Conservation (phyloP, 495 filamentous ascomycete genomes). For the Daldinia grandis region DNA sequence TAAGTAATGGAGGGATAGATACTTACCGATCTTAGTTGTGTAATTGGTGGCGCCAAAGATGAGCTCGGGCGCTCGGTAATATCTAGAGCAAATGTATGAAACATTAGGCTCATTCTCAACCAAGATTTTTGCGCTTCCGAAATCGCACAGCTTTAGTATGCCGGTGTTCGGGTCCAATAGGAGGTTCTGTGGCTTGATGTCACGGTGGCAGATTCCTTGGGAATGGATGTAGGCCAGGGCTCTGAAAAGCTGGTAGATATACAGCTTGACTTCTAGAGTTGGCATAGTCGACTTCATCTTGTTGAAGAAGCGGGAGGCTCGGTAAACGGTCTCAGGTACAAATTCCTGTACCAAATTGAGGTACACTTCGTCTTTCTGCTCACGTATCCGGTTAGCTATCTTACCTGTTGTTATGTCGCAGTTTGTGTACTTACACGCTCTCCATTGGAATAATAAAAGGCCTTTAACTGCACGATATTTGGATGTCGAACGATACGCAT, state of each 20-base stretch:
- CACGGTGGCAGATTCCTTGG: slow-evolving; percentile 97
- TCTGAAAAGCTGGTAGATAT: slow-evolving; percentile 99
- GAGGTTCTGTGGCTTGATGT: slow-evolving; percentile 99
- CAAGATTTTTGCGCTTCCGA: slow-evolving; percentile 97
- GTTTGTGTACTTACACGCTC: slow-evolving; percentile 76
- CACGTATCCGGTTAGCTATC: slow-evolving; percentile 37
- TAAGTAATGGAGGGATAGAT: slow-evolving; percentile 5
- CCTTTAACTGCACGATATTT: slow-evolving; percentile 98
- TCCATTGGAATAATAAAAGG: slow-evolving; percentile 99
- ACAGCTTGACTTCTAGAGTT: slow-evolving; percentile 97
- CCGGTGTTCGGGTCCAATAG: slow-evolving; percentile 89
- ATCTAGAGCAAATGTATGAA: slow-evolving; percentile 99
- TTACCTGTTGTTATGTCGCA: not conserved
- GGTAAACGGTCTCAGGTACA: slow-evolving; percentile 97
- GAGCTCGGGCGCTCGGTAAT: slow-evolving; percentile 97
- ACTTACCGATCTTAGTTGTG: slow-evolving; percentile 98
- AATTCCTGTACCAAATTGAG: slow-evolving; percentile 98
- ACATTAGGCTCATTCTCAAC: slow-evolving; percentile 99
- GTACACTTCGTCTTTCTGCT: slow-evolving; percentile 98
- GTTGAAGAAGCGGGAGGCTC: slow-evolving; percentile 98
- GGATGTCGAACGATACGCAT: slow-evolving; percentile 99
- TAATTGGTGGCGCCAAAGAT: slow-evolving; percentile 99
- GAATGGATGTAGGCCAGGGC: slow-evolving; percentile 99
- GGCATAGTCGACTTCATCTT: slow-evolving; percentile 99
- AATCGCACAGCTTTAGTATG: slow-evolving; percentile 97